Evolutionary conservation across 139 green algal genomes (phyloP).

Genomic region (Tetraselmis striata): DNA sequence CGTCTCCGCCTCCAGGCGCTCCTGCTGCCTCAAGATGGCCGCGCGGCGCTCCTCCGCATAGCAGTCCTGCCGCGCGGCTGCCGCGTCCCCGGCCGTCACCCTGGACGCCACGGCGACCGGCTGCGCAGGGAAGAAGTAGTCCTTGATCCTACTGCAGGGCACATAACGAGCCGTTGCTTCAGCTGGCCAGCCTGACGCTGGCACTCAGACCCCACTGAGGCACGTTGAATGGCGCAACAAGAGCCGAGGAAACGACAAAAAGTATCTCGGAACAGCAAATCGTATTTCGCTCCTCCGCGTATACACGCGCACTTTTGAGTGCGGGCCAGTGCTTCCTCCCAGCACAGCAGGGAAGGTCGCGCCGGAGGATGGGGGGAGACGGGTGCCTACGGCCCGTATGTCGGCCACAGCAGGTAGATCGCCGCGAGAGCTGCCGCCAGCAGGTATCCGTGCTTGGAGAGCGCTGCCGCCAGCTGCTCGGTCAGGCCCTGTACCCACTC

Average conservation of each 20-base stretch:
- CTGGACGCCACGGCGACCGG: neutral
- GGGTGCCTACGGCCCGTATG: neutral
- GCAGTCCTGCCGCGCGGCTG: neutral
- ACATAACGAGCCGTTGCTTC: no score
- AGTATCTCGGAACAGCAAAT: no score
- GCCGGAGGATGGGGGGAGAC: neutral
- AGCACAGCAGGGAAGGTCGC: no score
- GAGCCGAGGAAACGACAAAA: no score
- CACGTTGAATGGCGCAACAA: no score
- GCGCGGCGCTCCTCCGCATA: neutral
- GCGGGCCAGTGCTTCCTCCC: no score
- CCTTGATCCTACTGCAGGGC: neutral
- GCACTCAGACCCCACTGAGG: no score
- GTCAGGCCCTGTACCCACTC: neutral
- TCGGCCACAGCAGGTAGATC: neutral
- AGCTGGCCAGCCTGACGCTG: no score
- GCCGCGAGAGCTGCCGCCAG: neutral
- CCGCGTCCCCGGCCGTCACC: neutral
- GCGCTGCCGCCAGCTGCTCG: neutral
- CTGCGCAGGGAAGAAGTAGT: neutral
- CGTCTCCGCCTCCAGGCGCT: neutral
- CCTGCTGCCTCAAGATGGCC: neutral
- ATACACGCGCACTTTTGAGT: no score
- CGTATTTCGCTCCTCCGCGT: no score
- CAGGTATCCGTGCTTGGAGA: neutral